Conservation (phyloP, 2,329 filamentous ascomycete species). For the Cladophialophora psammophila region DNA sequence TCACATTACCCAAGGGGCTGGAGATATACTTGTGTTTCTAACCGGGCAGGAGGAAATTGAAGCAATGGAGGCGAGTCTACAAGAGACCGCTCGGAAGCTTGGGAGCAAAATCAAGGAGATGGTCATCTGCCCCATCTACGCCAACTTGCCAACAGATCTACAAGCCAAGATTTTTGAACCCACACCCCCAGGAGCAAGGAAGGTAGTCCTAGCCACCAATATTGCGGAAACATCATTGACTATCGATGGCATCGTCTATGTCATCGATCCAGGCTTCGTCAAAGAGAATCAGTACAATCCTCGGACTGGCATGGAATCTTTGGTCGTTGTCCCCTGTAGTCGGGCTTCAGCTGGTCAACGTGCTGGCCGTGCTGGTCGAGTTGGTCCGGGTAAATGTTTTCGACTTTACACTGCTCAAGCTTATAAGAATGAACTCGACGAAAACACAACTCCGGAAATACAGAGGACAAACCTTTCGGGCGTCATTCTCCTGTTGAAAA, state of each 20-base stretch:
- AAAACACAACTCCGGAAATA: conserved; percentile 91
- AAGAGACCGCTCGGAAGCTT: conserved; percentile 85
- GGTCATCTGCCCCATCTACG: conserved; percentile 91
- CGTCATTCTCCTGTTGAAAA: conserved; percentile 92
- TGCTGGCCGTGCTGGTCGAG: conserved; percentile 89
- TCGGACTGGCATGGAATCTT: conserved; percentile 86
- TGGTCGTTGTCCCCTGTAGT: conserved; percentile 90
- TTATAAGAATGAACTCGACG: conserved; percentile 93
- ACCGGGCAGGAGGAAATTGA: conserved; percentile 98
- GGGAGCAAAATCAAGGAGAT: conserved; percentile 85
- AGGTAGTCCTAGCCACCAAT: conserved; percentile 93
- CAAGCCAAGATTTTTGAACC: conserved; percentile 96
- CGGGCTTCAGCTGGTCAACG: conserved; percentile 92
- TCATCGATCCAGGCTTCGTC: conserved; percentile 93
- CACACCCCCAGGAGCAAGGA: conserved; percentile 82
- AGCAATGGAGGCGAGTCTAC: conserved; percentile 79
- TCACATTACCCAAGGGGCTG: conserved; percentile 80
- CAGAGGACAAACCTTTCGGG: conserved; percentile 92
- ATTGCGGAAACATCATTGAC: conserved; percentile 96
- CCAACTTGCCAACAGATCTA: conserved; percentile 86
- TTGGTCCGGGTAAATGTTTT: conserved; percentile 91
- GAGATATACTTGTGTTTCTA: conserved; percentile 92
- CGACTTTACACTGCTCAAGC: conserved; percentile 91
- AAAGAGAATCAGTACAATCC: conserved; percentile 96
- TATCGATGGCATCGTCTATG: conserved; percentile 94